These are phyloP conservation scores for Boletus calvinii DNA, from an alignment of 1,284 basidiomycete species.

Conservation along the genomic window DNA sequence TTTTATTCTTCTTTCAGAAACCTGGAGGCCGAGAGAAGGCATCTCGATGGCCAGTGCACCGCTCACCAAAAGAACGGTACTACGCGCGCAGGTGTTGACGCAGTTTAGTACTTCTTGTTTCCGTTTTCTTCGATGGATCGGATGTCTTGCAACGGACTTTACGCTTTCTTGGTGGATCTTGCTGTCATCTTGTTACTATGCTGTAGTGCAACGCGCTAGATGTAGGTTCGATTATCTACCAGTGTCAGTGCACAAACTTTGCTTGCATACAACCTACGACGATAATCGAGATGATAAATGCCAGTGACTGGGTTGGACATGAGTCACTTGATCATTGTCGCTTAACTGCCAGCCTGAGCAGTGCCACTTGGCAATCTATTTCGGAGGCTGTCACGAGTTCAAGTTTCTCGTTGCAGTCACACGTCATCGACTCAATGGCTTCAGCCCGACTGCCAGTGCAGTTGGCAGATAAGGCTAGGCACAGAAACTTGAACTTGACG, in stretches of 20 bases:
- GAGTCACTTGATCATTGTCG: no score
- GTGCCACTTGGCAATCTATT: no score
- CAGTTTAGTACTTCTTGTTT: slow-evolving; percentile 26
- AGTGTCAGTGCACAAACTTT: no score
- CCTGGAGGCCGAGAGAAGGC: slow-evolving; percentile 10
- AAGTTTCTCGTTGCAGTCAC: no score
- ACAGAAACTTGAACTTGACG: no score
- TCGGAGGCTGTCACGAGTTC: no score
- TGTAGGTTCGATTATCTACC: not conserved
- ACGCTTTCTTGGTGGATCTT: not conserved
- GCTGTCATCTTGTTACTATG: not conserved
- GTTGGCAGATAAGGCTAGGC: no score
- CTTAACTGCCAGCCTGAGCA: no score
- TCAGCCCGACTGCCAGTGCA: no score
- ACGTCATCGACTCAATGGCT: no score
- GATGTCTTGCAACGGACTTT: not conserved
- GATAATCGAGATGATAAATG: not conserved
- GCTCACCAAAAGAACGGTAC: not conserved
- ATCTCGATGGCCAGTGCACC: slow-evolving; percentile 20
- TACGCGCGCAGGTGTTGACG: not conserved
- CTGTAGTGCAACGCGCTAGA: not conserved
- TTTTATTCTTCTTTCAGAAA: slow-evolving; percentile 12
- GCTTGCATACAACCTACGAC: not conserved
- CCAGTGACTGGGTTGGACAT: no score
- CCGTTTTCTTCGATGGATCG: not conserved